These are phyloP conservation scores for Hanseniaspora osmophila DNA, from an alignment of 805 yeast species.

Conservation along the genomic window DNA sequence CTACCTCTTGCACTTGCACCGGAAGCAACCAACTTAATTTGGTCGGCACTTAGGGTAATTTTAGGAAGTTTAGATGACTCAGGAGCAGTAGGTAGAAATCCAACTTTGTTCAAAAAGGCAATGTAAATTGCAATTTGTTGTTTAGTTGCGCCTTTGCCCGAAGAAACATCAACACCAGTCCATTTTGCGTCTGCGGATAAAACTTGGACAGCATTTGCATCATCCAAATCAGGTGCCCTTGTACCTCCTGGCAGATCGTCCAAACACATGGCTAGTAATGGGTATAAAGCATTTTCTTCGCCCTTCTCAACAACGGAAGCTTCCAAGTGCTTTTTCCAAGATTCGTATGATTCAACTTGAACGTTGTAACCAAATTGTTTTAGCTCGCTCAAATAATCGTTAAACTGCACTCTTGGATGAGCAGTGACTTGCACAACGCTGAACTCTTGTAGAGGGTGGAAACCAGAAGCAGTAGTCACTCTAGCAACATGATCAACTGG, in stretches of 20 bases:
- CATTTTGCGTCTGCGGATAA: conserved; percentile 45
- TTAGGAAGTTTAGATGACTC: conserved; percentile 39
- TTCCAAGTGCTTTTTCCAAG: conserved; percentile 71
- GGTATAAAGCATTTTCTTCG: conserved; percentile 78
- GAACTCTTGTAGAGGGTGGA: conserved; percentile 43
- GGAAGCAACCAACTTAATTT: conserved; percentile 39
- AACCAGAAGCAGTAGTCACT: conserved; percentile 68
- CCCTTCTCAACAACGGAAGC: conserved; percentile 58
- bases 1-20: conserved; percentile 71
- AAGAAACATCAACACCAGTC: conserved; percentile 53
- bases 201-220: conserved; percentile 60
- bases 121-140: conserved; percentile 62
- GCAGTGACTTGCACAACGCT: conserved; percentile 93
- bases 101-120: conserved; percentile 64
- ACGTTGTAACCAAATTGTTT: conserved; percentile 61
- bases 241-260: conserved; percentile 85
- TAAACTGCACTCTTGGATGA: conserved; percentile 80
- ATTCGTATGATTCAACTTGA: conserved; percentile 46
- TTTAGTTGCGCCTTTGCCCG: conserved; percentile 62
- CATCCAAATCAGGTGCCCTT: conserved; percentile 92
- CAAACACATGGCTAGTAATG: conserved; percentile 83
- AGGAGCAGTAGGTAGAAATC: conserved; percentile 52
- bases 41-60: conserved; percentile 39
- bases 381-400: conserved; percentile 56
- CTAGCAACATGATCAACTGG: conserved; percentile 98